Evolutionary conservation across 2,329 filamentous ascomycete species (phyloP), one percentile per base, ranked within the genome.

Genomic region (Hypoxylon sp.): DNA sequence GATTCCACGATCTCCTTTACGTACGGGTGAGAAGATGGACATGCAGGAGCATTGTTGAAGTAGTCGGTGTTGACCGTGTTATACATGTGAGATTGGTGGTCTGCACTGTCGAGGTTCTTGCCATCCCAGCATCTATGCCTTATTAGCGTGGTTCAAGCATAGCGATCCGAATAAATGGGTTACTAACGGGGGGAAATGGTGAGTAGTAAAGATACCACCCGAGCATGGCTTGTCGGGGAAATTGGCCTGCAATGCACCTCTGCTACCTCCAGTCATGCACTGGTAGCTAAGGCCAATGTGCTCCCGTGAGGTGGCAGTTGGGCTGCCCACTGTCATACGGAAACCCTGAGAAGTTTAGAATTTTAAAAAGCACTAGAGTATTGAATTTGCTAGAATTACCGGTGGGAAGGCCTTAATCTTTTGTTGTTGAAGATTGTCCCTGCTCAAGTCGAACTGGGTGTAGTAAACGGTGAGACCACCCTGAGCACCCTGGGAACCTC

Each of bases 381-480:
- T 13, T 31, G 31, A 8, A 13, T 4, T 3, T 10, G 21, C 19
- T 5, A 7, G 2, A 67, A 75, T 67, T 63, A 80, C 79, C 3
- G 81, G 78, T 54, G 77, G 79, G 75, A 84, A 84, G 3, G 82
- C 82, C 1, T 78, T 84, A 46, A 84, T 82, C 68, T 81, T 80
- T 46, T 78, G 74, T 65, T 76, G 68, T 15, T 53, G 44, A 15
- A 76, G 44, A 44, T 69, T 70, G 39, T 78, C 67, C 19, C 53
- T 60, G 52, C 27, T 59, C 61, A 77, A 73, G 52, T 77, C 75
- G 47, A 76, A 66, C 65, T 61, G 76, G 48, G 75, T 78, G 59
- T 78, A 78, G 71, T 77, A 78, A 60, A 78, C 70, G 7, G 76
- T 78, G 68, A 78, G 76, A 19, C 76, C 76, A 39, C 73, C 76